These are phyloP conservation scores for Chaetothyriales sp. DNA, from an alignment of 2,329 filamentous ascomycete genomes.

Conservation along the genomic window DNA sequence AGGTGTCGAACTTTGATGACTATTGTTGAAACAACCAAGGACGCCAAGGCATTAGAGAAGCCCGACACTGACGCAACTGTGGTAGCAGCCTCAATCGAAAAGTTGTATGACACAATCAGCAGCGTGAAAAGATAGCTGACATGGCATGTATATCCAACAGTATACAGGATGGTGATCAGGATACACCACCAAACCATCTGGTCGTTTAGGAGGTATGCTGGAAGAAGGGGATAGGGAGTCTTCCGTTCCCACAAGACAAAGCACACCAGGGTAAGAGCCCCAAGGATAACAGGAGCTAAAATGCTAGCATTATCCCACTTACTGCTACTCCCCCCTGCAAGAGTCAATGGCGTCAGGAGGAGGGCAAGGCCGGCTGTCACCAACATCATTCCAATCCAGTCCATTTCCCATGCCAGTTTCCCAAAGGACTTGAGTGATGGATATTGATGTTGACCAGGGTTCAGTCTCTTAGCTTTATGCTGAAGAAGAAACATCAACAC, in stretches of 20 bases:
- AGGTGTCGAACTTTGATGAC: too few relatives aligned
- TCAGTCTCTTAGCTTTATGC: too few relatives aligned
- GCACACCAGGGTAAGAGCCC: slow-evolving; percentile 32
- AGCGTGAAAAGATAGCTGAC: too few relatives aligned
- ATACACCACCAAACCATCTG: slow-evolving; percentile 42
- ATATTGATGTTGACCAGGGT: too few relatives aligned
- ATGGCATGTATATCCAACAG: slow-evolving; percentile 34
- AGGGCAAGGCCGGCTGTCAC: slow-evolving; percentile 36
- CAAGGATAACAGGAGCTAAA: slow-evolving; percentile 35
- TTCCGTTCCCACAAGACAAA: slow-evolving; percentile 38
- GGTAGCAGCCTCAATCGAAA: too few relatives aligned
- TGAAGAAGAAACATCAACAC: too few relatives aligned
- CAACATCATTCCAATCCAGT: slow-evolving; percentile 36
- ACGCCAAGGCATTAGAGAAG: too few relatives aligned
- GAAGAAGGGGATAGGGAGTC: slow-evolving; percentile 14
- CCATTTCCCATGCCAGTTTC: slow-evolving; percentile 41
- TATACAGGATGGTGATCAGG: slow-evolving; percentile 41
- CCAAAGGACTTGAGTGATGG: not conserved
- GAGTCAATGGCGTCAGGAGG: slow-evolving; percentile 42
- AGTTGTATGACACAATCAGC: too few relatives aligned
- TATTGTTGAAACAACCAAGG: too few relatives aligned
- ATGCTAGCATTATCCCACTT: slow-evolving; percentile 38
- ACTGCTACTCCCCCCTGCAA: slow-evolving; percentile 34
- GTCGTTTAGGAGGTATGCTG: slow-evolving; percentile 47
- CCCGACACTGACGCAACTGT: too few relatives aligned